phyloP scores from a whole-genome alignment of 139 green algal genomes.

The Micractinium sp. region DNA sequence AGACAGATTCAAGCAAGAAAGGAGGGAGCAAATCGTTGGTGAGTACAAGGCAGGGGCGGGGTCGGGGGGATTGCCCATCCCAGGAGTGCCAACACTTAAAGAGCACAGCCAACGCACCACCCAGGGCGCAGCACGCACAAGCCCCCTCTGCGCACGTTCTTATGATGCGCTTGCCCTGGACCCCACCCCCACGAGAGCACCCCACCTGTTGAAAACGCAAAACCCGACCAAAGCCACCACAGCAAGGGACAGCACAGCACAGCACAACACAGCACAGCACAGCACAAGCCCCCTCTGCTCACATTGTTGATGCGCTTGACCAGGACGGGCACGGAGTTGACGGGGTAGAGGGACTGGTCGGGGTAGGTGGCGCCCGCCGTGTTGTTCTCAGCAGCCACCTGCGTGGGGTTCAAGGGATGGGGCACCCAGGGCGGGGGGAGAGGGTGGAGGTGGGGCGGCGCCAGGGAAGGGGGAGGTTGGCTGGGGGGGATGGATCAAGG shows the following conservation, averaged over 20 bases:
- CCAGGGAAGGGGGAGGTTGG: no score
- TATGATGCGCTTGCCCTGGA: no score
- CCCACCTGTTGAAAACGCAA: neutral
- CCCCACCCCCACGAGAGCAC: neutral
- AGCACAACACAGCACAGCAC: neutral
- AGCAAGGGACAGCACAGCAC: neutral
- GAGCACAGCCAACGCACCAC: no score
- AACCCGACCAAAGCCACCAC: no score
- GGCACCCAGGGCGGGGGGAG: neutral
- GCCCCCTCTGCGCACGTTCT: no score
- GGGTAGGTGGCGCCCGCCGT: conserved; percentile 78
- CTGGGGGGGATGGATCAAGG: neutral
- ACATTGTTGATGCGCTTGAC: conserved; percentile 84
- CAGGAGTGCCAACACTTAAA: no score
- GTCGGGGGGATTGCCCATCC: no score
- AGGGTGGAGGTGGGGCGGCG: neutral
- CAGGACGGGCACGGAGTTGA: conserved; percentile 75
- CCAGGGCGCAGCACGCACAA: no score
- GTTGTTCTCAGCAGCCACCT: conserved; percentile 86
- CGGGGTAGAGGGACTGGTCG: conserved; percentile 85
- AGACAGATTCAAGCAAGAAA: no score
- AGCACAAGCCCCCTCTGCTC: neutral
- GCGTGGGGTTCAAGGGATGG: conserved; percentile 25
- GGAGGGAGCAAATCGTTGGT: neutral
- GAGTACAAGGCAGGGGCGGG: neutral